These are phyloP conservation scores for Lanmaoa rubissima DNA, from an alignment of 768 basidiomycete genomes.

Conservation along the genomic window DNA sequence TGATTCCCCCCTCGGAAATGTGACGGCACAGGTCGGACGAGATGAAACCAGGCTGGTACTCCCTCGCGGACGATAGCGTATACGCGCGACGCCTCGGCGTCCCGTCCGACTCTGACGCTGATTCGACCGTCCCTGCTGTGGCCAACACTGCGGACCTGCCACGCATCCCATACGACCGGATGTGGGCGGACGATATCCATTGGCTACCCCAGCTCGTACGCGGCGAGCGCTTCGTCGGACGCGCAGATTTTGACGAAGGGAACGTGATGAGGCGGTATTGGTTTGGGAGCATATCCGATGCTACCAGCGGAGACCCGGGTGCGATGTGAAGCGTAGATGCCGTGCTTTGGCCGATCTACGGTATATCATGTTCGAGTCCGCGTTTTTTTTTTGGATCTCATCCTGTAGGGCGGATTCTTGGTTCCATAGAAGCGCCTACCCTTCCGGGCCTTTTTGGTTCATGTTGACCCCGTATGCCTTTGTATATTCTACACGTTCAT, in stretches of 20 bases:
- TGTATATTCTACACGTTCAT: no score
- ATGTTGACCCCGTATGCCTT: neutral
- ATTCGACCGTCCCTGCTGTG: no score
- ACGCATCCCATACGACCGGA: conserved; percentile 55
- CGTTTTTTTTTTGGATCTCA: no score
- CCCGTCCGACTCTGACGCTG: neutral
- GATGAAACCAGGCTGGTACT: conserved; percentile 85
- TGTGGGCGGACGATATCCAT: conserved; percentile 62
- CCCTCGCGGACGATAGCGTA: conserved; percentile 28
- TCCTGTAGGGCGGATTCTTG: no score
- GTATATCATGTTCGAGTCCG: neutral
- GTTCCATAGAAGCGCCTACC: no score
- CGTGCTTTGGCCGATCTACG: neutral
- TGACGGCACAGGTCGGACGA: conserved; percentile 65
- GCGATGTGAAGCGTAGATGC: neutral
- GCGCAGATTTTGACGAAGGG: conserved; percentile 67
- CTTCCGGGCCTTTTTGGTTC: no score
- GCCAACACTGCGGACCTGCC: conserved; percentile 15
- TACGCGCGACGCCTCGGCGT: conserved; percentile 2
- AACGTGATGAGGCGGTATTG: conserved; percentile 73
- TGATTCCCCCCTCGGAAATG: neutral
- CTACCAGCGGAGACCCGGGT: neutral
- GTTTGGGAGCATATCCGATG: conserved; percentile 47
- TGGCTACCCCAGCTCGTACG: conserved; percentile 68
- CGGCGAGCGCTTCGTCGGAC: conserved; percentile 43